Evolutionary conservation across 768 basidiomycete species (phyloP).

Genomic region (Boletus huronensis): DNA sequence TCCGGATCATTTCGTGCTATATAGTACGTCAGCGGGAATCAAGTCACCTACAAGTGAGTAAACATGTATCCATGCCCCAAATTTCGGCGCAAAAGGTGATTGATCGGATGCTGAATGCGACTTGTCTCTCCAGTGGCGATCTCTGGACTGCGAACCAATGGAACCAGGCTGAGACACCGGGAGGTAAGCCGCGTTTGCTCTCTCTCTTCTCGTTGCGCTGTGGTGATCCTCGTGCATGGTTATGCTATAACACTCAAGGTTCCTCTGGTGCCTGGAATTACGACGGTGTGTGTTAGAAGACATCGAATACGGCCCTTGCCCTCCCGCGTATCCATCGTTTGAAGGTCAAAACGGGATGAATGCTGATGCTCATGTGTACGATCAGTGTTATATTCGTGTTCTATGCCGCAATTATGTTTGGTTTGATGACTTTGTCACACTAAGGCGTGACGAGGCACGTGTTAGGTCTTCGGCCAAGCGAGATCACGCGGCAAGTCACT

Average conservation of each 20-base stretch:
- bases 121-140: constrained; percentile 34
- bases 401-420: background rate
- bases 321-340: background rate
- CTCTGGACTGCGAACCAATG: constrained; percentile 51
- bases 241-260: constrained; percentile 30
- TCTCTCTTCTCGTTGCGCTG: background rate
- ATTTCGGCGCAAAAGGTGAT: too few relatives aligned
- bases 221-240: background rate
- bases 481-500: too few relatives aligned
- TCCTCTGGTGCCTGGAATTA: constrained; percentile 55
- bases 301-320: background rate
- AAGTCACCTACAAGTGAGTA: constrained; percentile 41
- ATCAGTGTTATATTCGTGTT: background rate
- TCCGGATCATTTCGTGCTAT: background rate
- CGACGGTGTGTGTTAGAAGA: constrained; percentile 43
- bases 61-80: too few relatives aligned
- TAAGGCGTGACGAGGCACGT: too few relatives aligned
- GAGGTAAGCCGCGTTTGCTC: constrained; percentile 16
- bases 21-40: constrained; percentile 29
- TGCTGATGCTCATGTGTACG: background rate
- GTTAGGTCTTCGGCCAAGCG: too few relatives aligned
- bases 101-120: background rate
- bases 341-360: background rate
- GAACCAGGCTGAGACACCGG: constrained; percentile 38
- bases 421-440: too few relatives aligned